Evolutionary conservation across 2,329 filamentous ascomycete species (phyloP).

Genomic region (Aspergillus pseudonomiae): DNA sequence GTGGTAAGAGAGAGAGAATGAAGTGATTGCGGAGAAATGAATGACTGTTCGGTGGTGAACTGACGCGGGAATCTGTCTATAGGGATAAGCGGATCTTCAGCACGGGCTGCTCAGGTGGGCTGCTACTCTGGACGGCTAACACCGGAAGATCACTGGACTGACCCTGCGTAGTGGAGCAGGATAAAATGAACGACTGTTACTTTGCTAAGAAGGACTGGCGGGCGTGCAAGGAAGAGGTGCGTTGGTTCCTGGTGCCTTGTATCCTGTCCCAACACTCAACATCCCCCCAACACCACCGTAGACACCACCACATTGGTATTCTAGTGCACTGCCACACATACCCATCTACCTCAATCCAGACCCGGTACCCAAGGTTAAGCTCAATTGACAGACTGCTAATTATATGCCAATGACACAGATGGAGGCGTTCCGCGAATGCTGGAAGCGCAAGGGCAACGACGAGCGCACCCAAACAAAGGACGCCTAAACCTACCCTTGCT

Average conservation of each 20-base stretch:
- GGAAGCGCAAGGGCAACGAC: constrained; percentile 88
- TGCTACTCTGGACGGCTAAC: neutral
- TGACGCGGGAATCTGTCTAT: constrained; percentile 12
- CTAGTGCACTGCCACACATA: neutral
- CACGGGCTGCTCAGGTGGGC: constrained; percentile 84
- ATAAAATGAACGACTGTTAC: constrained; percentile 91
- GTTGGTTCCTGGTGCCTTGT: neutral
- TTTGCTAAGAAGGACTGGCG: constrained; percentile 97
- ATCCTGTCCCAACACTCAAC: neutral
- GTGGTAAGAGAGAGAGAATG: constrained; percentile 63
- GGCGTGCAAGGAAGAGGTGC: constrained; percentile 77
- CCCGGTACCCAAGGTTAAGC: neutral
- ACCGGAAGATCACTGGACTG: constrained; percentile 2
- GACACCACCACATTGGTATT: neutral
- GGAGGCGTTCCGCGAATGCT: constrained; percentile 85
- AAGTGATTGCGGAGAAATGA: constrained; percentile 8
- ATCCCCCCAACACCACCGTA: neutral
- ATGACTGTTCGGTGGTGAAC: constrained; percentile 5
- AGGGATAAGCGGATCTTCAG: constrained; percentile 99
- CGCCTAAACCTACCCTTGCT: constrained; percentile 39
- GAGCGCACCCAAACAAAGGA: constrained; percentile 78
- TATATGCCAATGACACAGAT: constrained; percentile 61
- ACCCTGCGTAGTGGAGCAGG: constrained; percentile 71
- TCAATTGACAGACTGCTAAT: constrained; percentile 5
- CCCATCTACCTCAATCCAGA: neutral